phyloP scores from a whole-genome alignment of 2,329 filamentous ascomycete species.

The Graphilbum fragrans region DNA sequence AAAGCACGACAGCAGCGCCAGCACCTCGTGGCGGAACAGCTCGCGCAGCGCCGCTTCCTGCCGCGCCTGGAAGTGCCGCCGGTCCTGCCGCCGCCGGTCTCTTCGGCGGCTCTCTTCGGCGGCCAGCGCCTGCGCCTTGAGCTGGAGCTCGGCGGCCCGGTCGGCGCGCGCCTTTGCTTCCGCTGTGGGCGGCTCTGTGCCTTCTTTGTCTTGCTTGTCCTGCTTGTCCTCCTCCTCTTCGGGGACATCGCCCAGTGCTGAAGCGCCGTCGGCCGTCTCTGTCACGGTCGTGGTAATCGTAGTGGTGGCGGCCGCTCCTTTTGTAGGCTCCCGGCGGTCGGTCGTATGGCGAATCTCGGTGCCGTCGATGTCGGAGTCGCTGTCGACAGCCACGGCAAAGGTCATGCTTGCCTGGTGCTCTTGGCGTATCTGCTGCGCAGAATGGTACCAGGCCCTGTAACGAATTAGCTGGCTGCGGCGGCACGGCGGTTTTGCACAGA shows the following conservation, averaged over 20 bases:
- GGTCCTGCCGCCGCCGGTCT: slow-evolving; percentile 13
- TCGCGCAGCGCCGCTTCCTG: slow-evolving; percentile 38
- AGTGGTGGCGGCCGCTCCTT: not conserved
- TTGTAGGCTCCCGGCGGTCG: not conserved
- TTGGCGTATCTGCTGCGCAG: slow-evolving; percentile 51
- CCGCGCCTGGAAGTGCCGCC: slow-evolving; percentile 4
- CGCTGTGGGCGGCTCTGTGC: too few relatives aligned
- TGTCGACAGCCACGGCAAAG: slow-evolving; percentile 28
- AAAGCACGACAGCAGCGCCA: slow-evolving; percentile 70
- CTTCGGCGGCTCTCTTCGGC: slow-evolving; percentile 1
- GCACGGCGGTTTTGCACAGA: not conserved
- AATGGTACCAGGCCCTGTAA: slow-evolving; percentile 59
- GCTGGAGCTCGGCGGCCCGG: too few relatives aligned
- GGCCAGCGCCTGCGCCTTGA: not conserved
- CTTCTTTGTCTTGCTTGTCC: not conserved
- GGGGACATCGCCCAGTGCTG: slow-evolving; percentile 27
- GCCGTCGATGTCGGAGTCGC: slow-evolving; percentile 17
- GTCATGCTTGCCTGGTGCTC: slow-evolving; percentile 31
- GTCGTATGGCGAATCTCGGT: slow-evolving; percentile 1
- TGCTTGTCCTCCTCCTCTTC: slow-evolving; percentile 25
- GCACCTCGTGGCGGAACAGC: slow-evolving; percentile 61
- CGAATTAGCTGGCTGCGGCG: not conserved
- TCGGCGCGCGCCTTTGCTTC: not conserved
- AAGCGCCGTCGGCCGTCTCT: not conserved
- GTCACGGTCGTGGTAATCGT: not conserved